A percentile compares a stretch with the other conserved stretches of the same genome.
phyloP scores from a whole-genome alignment of 345 rosid species.

The sweet orange (Citrus sinensis) region DVS_A1.0 CM039162.1:254001-254500 shows the following conservation, averaged over 20 bases:
- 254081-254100: no score
- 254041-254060: no score
- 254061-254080: no score
- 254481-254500: neutral
- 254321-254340: conserved; percentile 19
- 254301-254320: conserved; percentile 41
- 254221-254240: conserved; percentile 65
- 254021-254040: no score
- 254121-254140: conserved; percentile 42
- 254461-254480: no score
- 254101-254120: conserved; percentile 56
- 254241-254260: conserved; percentile 59
- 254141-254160: conserved; percentile 47
- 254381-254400: neutral
- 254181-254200: conserved; percentile 37
- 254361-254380: neutral
- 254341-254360: conserved; percentile 8
- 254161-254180: conserved; percentile 33
- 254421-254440: conserved; percentile 38
- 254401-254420: conserved; percentile 20
- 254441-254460: conserved; percentile 42
- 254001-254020: neutral
- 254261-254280: conserved; percentile 50
- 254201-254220: conserved; percentile 53
- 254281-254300: conserved; percentile 64